Conservation (phyloP, 768 basidiomycete genomes). For the Sporobolomyces pararoseus region DNA sequence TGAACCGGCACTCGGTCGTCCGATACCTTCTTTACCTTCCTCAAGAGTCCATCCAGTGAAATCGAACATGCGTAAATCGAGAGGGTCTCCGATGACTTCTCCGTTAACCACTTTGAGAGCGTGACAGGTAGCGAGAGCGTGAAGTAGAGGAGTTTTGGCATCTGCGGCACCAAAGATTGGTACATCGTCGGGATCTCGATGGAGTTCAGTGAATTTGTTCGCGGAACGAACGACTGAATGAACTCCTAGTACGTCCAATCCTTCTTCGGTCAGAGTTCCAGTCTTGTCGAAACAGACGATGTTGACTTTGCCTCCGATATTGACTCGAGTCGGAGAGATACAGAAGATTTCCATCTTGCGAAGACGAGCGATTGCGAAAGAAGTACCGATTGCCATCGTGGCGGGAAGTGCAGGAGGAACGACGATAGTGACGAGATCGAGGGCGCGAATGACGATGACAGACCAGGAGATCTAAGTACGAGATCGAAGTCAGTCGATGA, state of each 20-base stretch:
- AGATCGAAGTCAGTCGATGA: constrained; percentile 16
- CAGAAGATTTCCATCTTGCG: constrained; percentile 87
- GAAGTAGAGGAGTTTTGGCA: constrained; percentile 74
- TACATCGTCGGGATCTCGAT: constrained; percentile 79
- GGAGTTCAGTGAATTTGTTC: constrained; percentile 77
- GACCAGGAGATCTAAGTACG: constrained; percentile 74
- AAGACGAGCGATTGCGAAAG: constrained; percentile 84
- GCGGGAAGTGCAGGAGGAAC: constrained; percentile 97
- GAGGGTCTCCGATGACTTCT: constrained; percentile 85
- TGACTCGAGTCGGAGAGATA: constrained; percentile 91
- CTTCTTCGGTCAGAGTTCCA: constrained; percentile 96
- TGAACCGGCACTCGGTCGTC: constrained; percentile 50
- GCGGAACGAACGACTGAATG: constrained; percentile 72
- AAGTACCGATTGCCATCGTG: constrained; percentile 93
- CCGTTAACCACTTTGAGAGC: constrained; percentile 85
- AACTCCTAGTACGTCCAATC: constrained; percentile 91
- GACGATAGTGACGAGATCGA: constrained; percentile 93
- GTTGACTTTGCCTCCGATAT: constrained; percentile 91
- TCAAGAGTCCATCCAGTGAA: constrained; percentile 95
- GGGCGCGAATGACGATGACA: constrained; percentile 82
- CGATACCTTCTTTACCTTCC: constrained; percentile 65
- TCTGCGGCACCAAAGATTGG: constrained; percentile 59
- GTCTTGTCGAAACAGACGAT: constrained; percentile 99
- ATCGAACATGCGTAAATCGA: constrained; percentile 97
- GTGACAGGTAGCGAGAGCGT: constrained; percentile 94